These are phyloP conservation scores for Microsporum ferrugineum DNA, from an alignment of 2,329 filamentous ascomycete species.

Conservation along the genomic window DNA sequence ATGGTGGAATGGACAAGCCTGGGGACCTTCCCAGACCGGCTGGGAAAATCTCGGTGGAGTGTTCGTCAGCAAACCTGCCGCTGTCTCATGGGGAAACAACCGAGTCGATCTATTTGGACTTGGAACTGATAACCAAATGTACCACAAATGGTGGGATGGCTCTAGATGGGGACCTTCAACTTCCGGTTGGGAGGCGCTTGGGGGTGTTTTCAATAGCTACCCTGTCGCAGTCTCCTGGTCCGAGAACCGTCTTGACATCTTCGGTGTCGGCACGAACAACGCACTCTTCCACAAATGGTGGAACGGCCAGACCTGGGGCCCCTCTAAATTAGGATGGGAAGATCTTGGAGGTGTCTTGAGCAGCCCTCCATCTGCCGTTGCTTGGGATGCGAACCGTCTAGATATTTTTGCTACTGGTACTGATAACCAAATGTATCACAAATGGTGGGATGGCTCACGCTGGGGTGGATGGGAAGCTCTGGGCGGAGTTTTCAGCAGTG, in stretches of 20 bases:
- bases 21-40: constrained; percentile 10
- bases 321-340: constrained; percentile 13
- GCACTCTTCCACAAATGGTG: constrained; percentile 13
- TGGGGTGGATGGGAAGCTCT: constrained; percentile 13
- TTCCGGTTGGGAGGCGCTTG: constrained; percentile 12
- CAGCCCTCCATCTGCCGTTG: constrained; percentile 15
- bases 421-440: constrained; percentile 15
- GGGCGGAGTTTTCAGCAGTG: constrained; percentile 15
- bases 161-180: constrained; percentile 10
- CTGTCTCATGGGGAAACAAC: constrained; percentile 16
- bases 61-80: constrained; percentile 15
- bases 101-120: constrained; percentile 17
- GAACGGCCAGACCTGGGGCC: constrained; percentile 11
- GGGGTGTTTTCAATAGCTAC: constrained; percentile 11
- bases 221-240: constrained; percentile 12
- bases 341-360: constrained; percentile 16
- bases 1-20: constrained; percentile 13
- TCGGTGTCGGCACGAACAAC: constrained; percentile 12
- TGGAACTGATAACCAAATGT: constrained; percentile 15
- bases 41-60: constrained; percentile 16
- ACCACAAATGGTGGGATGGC: constrained; percentile 15
- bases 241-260: constrained; percentile 13
- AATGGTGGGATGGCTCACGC: constrained; percentile 11
- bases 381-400: constrained; percentile 14
- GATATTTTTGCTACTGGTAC: constrained; percentile 18